These are phyloP conservation scores for Psidium friedrichsthalianum DNA, from an alignment of 345 rosid species.

Conservation along the genomic window DNA sequence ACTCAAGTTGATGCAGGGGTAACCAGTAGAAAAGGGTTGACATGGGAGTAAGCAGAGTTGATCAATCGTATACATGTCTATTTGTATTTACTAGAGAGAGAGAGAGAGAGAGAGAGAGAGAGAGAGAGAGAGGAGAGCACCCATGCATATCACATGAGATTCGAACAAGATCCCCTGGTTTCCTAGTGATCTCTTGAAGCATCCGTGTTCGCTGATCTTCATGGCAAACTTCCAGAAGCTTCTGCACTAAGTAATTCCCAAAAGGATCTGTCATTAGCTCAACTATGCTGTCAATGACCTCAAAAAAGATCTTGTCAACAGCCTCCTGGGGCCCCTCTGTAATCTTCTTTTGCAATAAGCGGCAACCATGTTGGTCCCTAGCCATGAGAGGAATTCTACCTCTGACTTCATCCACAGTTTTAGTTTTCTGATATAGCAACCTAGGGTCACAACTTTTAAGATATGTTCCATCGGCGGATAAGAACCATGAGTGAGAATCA, in stretches of 20 bases:
- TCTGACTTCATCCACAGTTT: slow-evolving; percentile 38
- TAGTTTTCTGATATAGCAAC: slow-evolving; percentile 37
- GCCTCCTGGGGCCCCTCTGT: slow-evolving; percentile 50
- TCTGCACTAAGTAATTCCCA: slow-evolving; percentile 75
- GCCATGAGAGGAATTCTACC: slow-evolving; percentile 58
- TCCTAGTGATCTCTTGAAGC: slow-evolving; percentile 42
- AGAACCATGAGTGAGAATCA: slow-evolving; percentile 22
- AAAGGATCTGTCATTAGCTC: slow-evolving; percentile 79
- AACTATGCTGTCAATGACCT: slow-evolving; percentile 54
- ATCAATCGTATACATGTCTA: not conserved
- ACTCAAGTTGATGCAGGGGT: not conserved
- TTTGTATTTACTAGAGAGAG: not conserved
- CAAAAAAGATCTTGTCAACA: slow-evolving; percentile 52
- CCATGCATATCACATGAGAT: slow-evolving; percentile 84
- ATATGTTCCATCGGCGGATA: slow-evolving; percentile 12
- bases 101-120: not conserved
- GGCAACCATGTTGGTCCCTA: slow-evolving; percentile 77
- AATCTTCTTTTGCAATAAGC: slow-evolving; percentile 60
- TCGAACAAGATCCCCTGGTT: slow-evolving; percentile 45
- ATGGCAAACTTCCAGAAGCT: slow-evolving; percentile 68
- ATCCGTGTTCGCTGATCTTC: slow-evolving; percentile 56
- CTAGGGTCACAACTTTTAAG: slow-evolving; percentile 20
- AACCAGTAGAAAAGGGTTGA: not conserved
- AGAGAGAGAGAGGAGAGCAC: slow-evolving; percentile 16
- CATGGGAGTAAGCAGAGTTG: not conserved